phyloP scores from a whole-genome alignment of 1,284 basidiomycete genomes.

The Inonotus hispidus region DNA sequence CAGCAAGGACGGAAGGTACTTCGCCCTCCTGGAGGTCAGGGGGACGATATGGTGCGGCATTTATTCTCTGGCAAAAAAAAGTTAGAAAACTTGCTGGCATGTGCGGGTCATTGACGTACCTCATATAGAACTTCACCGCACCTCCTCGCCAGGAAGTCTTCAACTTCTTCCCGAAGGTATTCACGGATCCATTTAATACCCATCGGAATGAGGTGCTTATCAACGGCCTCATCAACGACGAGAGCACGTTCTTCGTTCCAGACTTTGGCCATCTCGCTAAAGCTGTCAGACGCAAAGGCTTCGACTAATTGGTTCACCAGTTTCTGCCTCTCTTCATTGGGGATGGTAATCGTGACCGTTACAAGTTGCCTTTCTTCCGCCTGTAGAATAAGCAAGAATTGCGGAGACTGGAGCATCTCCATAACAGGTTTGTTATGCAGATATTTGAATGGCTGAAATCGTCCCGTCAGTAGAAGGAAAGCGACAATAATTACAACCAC shows the following conservation, averaged over 20 bases:
- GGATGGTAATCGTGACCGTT: constrained; percentile 68
- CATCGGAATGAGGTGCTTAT: constrained; percentile 76
- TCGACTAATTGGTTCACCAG: constrained; percentile 76
- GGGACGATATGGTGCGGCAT: constrained; percentile 70
- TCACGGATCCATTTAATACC: constrained; percentile 87
- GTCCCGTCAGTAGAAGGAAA: constrained; percentile 13
- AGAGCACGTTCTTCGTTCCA: constrained; percentile 90
- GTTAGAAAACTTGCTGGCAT: constrained; percentile 11
- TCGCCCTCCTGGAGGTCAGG: constrained; percentile 63
- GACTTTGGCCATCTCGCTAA: constrained; percentile 78
- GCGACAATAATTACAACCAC: constrained; percentile 30
- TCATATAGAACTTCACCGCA: constrained; percentile 67
- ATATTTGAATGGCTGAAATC: constrained; percentile 88
- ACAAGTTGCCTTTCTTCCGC: constrained; percentile 90
- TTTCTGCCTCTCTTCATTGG: constrained; percentile 52
- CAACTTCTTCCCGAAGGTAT: constrained; percentile 85
- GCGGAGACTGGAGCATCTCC: constrained; percentile 63
- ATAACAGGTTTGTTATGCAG: constrained; percentile 75
- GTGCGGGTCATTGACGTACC: constrained; percentile 39
- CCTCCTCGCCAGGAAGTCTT: constrained; percentile 71
- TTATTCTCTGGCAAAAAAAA: constrained; percentile 48
- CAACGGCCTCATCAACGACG: constrained; percentile 75
- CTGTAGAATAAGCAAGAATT: constrained; percentile 88
- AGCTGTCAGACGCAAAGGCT: constrained; percentile 82
- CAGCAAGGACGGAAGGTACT: constrained; percentile 80